Base-by-base conservation (phyloP, 106 monocot species). In the Phalaenopsis aphrodite region DNA sequence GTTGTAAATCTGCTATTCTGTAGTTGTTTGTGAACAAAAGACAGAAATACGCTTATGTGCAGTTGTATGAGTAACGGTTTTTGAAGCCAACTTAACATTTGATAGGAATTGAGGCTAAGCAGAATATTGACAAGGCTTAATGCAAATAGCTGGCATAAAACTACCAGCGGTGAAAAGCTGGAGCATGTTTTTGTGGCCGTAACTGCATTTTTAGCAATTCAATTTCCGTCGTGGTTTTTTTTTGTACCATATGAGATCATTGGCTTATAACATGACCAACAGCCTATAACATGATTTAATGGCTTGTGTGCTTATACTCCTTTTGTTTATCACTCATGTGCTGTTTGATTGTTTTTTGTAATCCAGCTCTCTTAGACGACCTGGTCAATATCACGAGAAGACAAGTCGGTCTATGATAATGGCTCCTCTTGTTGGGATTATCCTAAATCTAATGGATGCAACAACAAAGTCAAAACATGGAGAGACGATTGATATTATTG, bases 381-480 rank as follows among this genome's bases (percentile, higher is more conserved):
- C 89, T 61, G 92, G 92, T 6, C 90, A 95, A 47, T 82, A 80
- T 81, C 83, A 86, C 42, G 98, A 99, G 76, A 99, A 99, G 81
- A 88, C 88, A 79, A 99, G 84, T 76, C 82, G 92, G 17, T 87
- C 89, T 41, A 85, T 92, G 88, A 93, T 99, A 66, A 79, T 99
- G 48, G 92, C 94, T 41, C 98, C 98, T 42, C 89, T 99, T 80
- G 90, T 94, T 73, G 94, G 98, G 47, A 99, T 99, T 41, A 92
- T 99, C 61, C 82, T 94, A 73, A 94, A 92, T 67, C 85, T 99
- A 39, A 86, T 93, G 79, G 92, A 92, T 76, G 82, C 89, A 66
- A 84, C 78, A 47, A 46, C 79, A 5, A 78, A 82, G 52, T 74
- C 88, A 9, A 73, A 66, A 45, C 56, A 78, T 43, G 79, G 72